Conservation (phyloP, 805 yeast genomes). For the Ogataea nitratoaversa region DNA sequence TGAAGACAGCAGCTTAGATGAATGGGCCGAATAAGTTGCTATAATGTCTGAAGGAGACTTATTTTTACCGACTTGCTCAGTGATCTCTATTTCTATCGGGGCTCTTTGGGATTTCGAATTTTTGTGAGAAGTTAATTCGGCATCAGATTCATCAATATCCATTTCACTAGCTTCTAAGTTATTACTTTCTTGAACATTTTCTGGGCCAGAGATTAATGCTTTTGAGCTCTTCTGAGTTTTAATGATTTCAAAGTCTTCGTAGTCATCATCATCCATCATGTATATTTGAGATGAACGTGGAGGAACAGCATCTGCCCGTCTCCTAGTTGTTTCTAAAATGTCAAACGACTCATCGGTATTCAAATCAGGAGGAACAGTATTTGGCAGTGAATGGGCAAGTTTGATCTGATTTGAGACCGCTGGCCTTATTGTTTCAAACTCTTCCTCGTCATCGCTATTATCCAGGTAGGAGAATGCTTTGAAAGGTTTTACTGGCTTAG, state of each 20-base stretch:
- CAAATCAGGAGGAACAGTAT: background rate
- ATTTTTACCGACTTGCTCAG: background rate
- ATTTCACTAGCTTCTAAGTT: background rate
- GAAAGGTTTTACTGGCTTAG: background rate
- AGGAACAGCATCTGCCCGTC: background rate
- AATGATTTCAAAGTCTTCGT: background rate
- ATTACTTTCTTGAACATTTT: background rate
- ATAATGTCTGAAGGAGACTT: background rate
- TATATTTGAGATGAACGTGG: background rate
- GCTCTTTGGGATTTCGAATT: background rate
- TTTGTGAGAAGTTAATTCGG: background rate
- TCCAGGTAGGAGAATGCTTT: background rate
- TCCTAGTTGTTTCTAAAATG: background rate
- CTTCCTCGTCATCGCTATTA: background rate
- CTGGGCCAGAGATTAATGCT: background rate
- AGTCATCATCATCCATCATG: background rate
- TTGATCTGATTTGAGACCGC: background rate
- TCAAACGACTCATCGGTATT: background rate
- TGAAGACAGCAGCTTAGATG: too few species aligned
- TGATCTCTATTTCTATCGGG: background rate
- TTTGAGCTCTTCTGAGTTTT: background rate
- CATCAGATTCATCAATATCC: background rate
- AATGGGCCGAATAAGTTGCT: background rate
- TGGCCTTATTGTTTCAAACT: background rate
- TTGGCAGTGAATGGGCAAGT: background rate